Evolutionary conservation across 2,329 filamentous ascomycete species (phyloP), one percentile per base, ranked within the genome.

Genomic region (Apiospora marii): DNA sequence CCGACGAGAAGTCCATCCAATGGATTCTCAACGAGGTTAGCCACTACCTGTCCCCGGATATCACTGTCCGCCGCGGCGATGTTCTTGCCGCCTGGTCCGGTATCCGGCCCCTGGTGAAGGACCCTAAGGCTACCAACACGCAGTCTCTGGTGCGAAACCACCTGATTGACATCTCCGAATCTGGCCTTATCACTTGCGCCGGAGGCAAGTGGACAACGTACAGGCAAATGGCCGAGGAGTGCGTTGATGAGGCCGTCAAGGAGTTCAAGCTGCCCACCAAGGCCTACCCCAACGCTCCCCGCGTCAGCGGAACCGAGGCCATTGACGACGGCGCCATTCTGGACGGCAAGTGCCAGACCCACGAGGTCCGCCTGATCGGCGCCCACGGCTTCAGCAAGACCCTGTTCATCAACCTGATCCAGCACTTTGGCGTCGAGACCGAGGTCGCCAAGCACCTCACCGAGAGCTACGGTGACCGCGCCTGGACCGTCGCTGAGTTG

Each of bases 121-220:
- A 97, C 79, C 94, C 94, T 53, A 94, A 95, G 80, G 93, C 94
- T 70, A 91, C 91, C 82, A 96, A 94, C 81, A 96, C 94, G 0
- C 92, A 97, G 83, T 95, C 94, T 37, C 90, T 97, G 24, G 94
- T 97, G 70, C 93, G 94, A 72, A 97, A 95, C 82, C 94, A 97
- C 81, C 87, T 97, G 61, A 90, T 97, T 76, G 92, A 94, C 73
- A 88, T 94, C 69, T 96, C 94, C n/a, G 83, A 88, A 1, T 94
- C 93, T 8, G 94, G 94, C 14, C 88, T 97, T 27, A 84, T 97
- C 76, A 97, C 94, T 46, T 95, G 94, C 79, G 94, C 94, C 41
- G 94, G 94, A 77, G 94, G 94, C 68, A 97, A 97, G 84, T 97
- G 94, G 94, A 97, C 94, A 3, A 97, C 94, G 1, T 97, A 97